Conservation (phyloP, 75 land plant species). For the Picea glauca region DNA sequence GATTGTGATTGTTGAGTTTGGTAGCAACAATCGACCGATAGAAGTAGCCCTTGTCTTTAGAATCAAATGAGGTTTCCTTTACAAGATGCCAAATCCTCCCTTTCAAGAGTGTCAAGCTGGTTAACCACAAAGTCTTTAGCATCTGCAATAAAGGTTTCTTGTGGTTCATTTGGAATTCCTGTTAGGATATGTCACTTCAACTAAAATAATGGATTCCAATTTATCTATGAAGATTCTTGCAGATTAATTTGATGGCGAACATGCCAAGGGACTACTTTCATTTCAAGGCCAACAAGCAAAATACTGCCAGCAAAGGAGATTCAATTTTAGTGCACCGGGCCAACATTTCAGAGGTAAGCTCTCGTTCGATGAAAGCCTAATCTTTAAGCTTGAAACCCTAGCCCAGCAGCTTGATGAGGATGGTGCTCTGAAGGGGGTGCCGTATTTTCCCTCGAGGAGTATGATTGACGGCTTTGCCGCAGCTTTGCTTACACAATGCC, state of each 20-base stretch:
- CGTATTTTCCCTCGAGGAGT: constrained; percentile 89
- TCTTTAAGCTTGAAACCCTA: constrained; percentile 74
- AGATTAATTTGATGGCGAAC: too few species aligned
- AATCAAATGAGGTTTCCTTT: constrained; percentile 18
- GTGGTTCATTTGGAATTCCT: too few species aligned
- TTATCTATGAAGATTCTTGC: too few species aligned
- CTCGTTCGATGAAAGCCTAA: constrained; percentile 57
- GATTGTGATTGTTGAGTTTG: constrained; percentile 27
- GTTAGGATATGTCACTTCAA: too few species aligned
- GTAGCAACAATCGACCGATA: constrained; percentile 25
- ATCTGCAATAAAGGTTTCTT: too few species aligned
- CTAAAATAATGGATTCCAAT: too few species aligned
- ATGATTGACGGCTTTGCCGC: constrained; percentile 71
- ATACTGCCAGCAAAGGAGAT: too few species aligned
- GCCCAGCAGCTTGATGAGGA: constrained; percentile 16
- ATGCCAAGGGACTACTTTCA: too few species aligned
- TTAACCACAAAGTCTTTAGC: too few species aligned
- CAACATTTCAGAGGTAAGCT: constrained; percentile 71
- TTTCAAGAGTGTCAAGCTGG: constrained; percentile 41
- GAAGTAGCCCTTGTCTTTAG: constrained; percentile 28
- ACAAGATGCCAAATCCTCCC: constrained; percentile 38
- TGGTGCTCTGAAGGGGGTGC: constrained; percentile 22
- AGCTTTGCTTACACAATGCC: constrained; percentile 63
- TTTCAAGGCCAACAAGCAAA: too few species aligned
- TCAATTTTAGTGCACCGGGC: constrained; percentile 20